These are phyloP conservation scores for Grigorovia transvaalensis DNA, from an alignment of 805 yeast species.

Conservation along the genomic window DNA sequence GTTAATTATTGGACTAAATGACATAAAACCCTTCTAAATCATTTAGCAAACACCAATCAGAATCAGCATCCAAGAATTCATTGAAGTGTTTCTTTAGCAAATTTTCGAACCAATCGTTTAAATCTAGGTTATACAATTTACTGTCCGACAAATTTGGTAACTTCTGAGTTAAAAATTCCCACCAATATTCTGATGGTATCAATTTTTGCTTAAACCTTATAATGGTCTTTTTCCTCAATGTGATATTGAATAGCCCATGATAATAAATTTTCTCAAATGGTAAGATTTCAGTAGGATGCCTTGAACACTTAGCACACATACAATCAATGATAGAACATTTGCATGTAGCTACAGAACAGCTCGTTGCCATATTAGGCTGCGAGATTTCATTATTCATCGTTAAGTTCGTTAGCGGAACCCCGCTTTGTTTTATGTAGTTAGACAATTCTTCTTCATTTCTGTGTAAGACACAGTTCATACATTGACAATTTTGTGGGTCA, in stretches of 20 bases:
- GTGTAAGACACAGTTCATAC: constrained; percentile 27
- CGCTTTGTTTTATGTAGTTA: constrained; percentile 21
- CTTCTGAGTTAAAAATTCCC: constrained; percentile 23
- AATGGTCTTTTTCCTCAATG: constrained; percentile 19
- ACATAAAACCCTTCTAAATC: constrained; percentile 10
- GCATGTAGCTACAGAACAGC: constrained; percentile 10
- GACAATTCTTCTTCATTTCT: constrained; percentile 27
- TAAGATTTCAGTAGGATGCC: constrained; percentile 22
- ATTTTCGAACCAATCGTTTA: constrained; percentile 22
- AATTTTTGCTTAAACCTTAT: constrained; percentile 21
- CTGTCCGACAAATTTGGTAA: constrained; percentile 16
- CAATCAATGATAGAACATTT: constrained; percentile 18
- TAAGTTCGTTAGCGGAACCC: constrained; percentile 22
- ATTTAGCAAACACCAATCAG: constrained; percentile 4
- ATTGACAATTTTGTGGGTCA: constrained; percentile 23
- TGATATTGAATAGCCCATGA: constrained; percentile 19
- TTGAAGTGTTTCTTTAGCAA: constrained; percentile 11
- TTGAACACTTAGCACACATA: constrained; percentile 15
- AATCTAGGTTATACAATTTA: constrained; percentile 16
- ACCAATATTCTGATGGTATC: constrained; percentile 27
- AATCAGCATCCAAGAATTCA: constrained; percentile 11
- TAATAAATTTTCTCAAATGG: constrained; percentile 18
- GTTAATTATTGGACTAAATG: background rate
- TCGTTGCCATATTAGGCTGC: background rate
- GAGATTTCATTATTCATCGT: background rate